These are phyloP conservation scores for Cyclospora cayetanensis DNA, from an alignment of 169 alveolate species.

Conservation along the genomic window DNA sequence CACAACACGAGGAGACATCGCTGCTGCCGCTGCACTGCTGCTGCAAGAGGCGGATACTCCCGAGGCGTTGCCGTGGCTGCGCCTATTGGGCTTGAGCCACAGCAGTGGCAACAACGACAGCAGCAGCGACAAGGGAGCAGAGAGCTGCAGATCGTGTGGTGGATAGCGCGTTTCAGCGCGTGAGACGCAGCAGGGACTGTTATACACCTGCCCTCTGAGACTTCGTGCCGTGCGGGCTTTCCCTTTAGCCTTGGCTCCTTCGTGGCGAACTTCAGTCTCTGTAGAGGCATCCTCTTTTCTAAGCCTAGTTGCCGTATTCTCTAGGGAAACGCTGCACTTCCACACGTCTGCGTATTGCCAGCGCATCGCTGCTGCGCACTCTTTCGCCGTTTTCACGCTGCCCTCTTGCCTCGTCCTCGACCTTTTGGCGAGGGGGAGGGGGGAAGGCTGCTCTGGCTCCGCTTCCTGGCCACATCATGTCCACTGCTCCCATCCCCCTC, in stretches of 20 bases:
- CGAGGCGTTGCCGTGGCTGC: background rate
- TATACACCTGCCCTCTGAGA: no score
- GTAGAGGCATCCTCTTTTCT: background rate
- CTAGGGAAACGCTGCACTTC: background rate
- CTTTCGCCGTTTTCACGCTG: no score
- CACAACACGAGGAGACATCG: background rate
- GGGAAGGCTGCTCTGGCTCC: no score
- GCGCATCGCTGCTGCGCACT: no score
- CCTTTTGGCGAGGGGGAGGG: no score
- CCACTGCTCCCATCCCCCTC: no score
- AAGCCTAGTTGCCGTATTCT: background rate
- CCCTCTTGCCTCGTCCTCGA: no score
- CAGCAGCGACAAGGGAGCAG: background rate
- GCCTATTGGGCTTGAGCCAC: background rate
- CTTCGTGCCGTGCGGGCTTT: no score
- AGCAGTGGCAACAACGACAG: background rate
- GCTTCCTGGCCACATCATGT: no score
- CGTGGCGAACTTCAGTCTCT: background rate
- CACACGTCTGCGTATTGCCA: no score
- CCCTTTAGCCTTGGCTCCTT: background rate
- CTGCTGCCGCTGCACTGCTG: conserved; percentile 5
- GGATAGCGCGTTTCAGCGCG: background rate
- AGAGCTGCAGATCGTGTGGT: background rate
- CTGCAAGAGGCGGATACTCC: conserved; percentile 7
- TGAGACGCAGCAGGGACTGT: background rate